Evolutionary conservation across 345 rosid genomes (phyloP).

Genomic region (Populus simonii): DNA sequence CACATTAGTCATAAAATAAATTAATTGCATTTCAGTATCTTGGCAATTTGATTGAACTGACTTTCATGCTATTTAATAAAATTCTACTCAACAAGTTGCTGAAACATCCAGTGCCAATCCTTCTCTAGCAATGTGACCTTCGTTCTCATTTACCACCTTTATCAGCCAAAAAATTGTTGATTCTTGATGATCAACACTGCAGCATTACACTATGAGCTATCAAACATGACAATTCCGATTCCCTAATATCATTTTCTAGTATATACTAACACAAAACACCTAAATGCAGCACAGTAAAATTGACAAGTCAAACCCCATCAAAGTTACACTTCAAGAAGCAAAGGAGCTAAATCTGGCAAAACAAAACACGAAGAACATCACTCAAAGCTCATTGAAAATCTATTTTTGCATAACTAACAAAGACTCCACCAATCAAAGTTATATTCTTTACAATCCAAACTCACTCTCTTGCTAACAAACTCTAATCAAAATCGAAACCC

Average conservation of each 20-base stretch:
- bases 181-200: background rate
- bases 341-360: background rate
- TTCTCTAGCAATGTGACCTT: background rate
- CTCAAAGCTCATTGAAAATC: constrained; percentile 1
- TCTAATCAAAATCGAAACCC: constrained; percentile 7
- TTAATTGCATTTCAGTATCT: background rate
- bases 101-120: background rate
- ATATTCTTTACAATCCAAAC: constrained; percentile 5
- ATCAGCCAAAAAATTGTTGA: background rate
- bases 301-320: background rate
- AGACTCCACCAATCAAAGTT: constrained; percentile 15
- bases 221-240: background rate
- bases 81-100: background rate
- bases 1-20: background rate
- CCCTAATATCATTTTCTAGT: background rate
- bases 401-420: background rate
- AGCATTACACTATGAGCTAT: background rate
- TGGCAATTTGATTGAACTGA: background rate
- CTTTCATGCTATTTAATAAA: background rate
- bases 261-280: background rate
- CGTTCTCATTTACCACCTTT: background rate
- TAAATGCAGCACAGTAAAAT: background rate
- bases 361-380: background rate
- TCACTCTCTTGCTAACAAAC: background rate
- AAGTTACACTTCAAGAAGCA: background rate